phyloP scores from a whole-genome alignment of 805 yeast genomes.

The Spathaspora girioi region DNA sequence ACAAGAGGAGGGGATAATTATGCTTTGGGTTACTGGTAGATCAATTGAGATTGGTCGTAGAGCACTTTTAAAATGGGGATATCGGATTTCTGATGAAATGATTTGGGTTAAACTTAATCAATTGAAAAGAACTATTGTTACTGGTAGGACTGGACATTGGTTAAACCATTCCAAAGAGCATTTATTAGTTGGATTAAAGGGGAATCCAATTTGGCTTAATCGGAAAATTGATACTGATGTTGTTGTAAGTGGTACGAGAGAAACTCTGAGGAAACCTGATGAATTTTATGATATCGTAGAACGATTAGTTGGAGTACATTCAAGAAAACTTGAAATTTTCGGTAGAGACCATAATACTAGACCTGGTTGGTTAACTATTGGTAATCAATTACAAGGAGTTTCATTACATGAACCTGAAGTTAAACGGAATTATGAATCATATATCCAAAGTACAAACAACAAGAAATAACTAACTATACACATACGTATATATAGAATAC shows the following conservation, averaged over 20 bases:
- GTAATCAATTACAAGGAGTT: slow-evolving; percentile 68
- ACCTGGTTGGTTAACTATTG: slow-evolving; percentile 89
- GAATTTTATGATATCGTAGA: slow-evolving; percentile 84
- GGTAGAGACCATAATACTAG: slow-evolving; percentile 84
- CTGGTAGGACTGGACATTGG: slow-evolving; percentile 98
- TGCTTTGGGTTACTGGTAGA: slow-evolving; percentile 94
- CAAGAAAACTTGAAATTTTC: slow-evolving; percentile 82
- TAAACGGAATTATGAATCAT: slow-evolving; percentile 32
- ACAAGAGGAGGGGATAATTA: slow-evolving; percentile 79
- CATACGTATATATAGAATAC: not conserved
- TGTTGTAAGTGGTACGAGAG: slow-evolving; percentile 79
- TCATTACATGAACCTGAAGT: slow-evolving; percentile 59
- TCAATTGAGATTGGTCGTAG: slow-evolving; percentile 85
- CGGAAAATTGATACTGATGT: slow-evolving; percentile 67
- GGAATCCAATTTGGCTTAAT: slow-evolving; percentile 70
- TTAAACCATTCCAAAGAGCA: slow-evolving; percentile 93
- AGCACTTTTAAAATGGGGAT: slow-evolving; percentile 80
- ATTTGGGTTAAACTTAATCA: slow-evolving; percentile 93
- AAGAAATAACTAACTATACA: not conserved
- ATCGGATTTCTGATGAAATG: slow-evolving; percentile 69
- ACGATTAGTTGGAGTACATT: slow-evolving; percentile 70
- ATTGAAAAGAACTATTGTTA: slow-evolving; percentile 80
- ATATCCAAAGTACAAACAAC: slow-evolving; percentile 6
- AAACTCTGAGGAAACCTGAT: slow-evolving; percentile 88
- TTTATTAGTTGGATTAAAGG: slow-evolving; percentile 79